Evolutionary conservation across 805 yeast genomes (phyloP).

Genomic region (Ogataea dorogensis): DNA sequence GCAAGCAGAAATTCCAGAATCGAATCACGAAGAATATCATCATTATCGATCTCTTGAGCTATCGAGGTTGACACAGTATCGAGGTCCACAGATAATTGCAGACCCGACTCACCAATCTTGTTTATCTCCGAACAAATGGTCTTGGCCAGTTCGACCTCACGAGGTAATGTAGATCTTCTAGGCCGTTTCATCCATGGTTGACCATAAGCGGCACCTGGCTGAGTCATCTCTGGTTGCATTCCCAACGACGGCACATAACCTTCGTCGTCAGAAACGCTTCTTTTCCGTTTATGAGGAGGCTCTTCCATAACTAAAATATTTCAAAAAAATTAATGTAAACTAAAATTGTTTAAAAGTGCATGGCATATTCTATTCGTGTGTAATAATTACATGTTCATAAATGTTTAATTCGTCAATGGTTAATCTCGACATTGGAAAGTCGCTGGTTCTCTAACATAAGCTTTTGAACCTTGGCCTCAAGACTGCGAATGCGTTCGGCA

Average conservation of each 20-base stretch:
- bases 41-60: slow-evolving; percentile 60
- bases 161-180: slow-evolving; percentile 18
- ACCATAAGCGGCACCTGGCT: too few relatives aligned
- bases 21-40: slow-evolving; percentile 56
- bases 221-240: too few relatives aligned
- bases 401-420: neutral
- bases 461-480: slow-evolving; percentile 25
- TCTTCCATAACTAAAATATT: slow-evolving; percentile 9
- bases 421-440: neutral
- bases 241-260: slow-evolving; percentile 20
- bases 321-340: neutral
- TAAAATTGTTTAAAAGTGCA: neutral
- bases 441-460: slow-evolving; percentile 17
- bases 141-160: slow-evolving; percentile 38
- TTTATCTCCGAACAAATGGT: slow-evolving; percentile 50
- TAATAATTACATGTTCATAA: slow-evolving; percentile 5
- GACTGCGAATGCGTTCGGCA: slow-evolving; percentile 24
- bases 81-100: slow-evolving; percentile 43
- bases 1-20: slow-evolving; percentile 66
- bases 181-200: slow-evolving; percentile 15
- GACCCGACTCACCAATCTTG: slow-evolving; percentile 54
- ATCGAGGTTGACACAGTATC: slow-evolving; percentile 68
- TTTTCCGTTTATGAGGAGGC: slow-evolving; percentile 17
- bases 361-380: slow-evolving; percentile 1
- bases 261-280: slow-evolving; percentile 20